Evolutionary conservation across 2,329 filamentous ascomycete species (phyloP).

Genomic region (Allantophomopsis cytisporea): DNA sequence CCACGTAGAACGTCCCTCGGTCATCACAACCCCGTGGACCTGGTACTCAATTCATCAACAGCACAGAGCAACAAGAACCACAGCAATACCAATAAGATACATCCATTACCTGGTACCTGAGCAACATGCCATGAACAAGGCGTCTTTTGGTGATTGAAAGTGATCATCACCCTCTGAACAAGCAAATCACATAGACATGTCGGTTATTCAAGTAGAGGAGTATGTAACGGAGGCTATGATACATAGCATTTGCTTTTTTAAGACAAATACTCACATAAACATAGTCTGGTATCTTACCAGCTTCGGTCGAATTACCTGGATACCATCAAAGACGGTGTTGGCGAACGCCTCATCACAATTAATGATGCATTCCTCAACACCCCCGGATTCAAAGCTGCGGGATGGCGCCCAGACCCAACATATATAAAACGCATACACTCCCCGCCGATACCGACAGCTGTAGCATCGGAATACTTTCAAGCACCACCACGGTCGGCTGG

Average conservation of each 20-base stretch:
- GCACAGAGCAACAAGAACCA: too few species aligned
- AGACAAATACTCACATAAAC: background rate
- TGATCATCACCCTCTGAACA: too few species aligned
- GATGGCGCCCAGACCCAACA: constrained; percentile 62
- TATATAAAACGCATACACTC: constrained; percentile 76
- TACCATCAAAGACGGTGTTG: constrained; percentile 70
- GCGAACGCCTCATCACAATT: constrained; percentile 70
- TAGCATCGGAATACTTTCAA: constrained; percentile 77
- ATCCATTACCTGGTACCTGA: too few species aligned
- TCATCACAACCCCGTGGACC: too few species aligned
- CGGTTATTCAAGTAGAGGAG: constrained; percentile 23
- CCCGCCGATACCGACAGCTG: constrained; percentile 70
- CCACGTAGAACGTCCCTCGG: too few species aligned
- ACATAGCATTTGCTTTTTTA: background rate
- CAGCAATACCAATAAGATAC: too few species aligned
- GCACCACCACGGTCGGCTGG: constrained; percentile 46
- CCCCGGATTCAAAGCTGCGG: constrained; percentile 68
- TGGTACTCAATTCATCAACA: too few species aligned
- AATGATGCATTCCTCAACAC: constrained; percentile 71
- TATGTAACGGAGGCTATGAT: constrained; percentile 6
- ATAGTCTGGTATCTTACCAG: constrained; percentile 69
- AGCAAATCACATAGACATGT: constrained; percentile 11
- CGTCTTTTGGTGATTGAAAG: too few species aligned
- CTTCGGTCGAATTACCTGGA: constrained; percentile 69
- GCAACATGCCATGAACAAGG: too few species aligned